Conservation (phyloP, 371 early-diverging fungal species). For the Sporodiniella umbellata region DNA sequence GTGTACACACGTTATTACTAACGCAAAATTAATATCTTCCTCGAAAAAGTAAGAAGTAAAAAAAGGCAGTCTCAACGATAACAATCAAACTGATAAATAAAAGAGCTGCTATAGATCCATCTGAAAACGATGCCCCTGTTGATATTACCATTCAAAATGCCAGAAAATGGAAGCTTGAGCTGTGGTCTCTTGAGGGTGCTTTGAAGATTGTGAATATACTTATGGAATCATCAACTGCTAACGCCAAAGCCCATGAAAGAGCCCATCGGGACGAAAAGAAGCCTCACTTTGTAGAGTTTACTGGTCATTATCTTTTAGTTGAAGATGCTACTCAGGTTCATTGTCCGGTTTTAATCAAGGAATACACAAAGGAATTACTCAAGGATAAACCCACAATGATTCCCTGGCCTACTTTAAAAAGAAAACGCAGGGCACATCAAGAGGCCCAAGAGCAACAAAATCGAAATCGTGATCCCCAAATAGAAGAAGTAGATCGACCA, state of each 20-base stretch:
- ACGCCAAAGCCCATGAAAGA: background rate
- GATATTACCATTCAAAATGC: constrained; percentile 13
- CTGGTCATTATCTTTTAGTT: constrained; percentile 28
- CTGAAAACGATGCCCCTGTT: constrained; percentile 3
- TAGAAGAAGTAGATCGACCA: too few species aligned
- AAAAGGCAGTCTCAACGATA: constrained; percentile 4
- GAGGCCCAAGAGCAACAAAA: background rate
- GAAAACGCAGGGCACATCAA: background rate
- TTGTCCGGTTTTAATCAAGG: constrained; percentile 33
- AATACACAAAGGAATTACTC: constrained; percentile 18
- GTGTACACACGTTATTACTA: constrained; percentile 45
- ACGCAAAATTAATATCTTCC: constrained; percentile 14
- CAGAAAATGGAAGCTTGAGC: constrained; percentile 4
- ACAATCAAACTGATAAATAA: background rate
- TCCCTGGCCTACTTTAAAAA: constrained; percentile 27
- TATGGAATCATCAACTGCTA: constrained; percentile 4
- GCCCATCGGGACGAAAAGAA: constrained; percentile 2
- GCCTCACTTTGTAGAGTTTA: constrained; percentile 36
- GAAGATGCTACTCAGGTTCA: constrained; percentile 43
- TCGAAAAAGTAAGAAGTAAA: constrained; percentile 2
- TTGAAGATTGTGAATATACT: constrained; percentile 10
- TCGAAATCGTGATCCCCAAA: too few species aligned
- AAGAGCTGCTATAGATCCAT: too few species aligned
- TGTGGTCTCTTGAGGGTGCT: constrained; percentile 17
- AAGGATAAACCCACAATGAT: constrained; percentile 5